A percentile compares a stretch with the other conserved stretches of the same genome.
phyloP scores from a whole-genome alignment of 202 grass and related monocot genomes.

The Dendrocalamus latiflorus region DNA sequence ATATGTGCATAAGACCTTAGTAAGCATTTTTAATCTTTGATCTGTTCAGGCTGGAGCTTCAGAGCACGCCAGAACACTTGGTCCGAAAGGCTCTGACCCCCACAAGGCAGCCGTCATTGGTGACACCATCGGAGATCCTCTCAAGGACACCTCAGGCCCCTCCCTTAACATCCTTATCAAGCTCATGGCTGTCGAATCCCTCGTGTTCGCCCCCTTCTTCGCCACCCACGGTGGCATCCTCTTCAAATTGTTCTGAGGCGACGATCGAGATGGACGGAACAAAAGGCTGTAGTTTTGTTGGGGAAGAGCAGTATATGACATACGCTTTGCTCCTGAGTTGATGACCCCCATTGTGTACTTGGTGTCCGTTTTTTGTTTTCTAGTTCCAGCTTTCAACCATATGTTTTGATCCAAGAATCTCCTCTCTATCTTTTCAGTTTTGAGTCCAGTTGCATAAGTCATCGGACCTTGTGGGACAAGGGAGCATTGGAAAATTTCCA shows the following conservation, averaged over 20 bases:
- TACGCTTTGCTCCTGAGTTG: conserved; percentile 27
- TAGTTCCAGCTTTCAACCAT: conserved; percentile 3
- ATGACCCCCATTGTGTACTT: neutral
- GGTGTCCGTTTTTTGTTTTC: neutral
- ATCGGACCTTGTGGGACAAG: neutral
- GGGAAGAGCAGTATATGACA: neutral
- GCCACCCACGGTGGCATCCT: conserved; percentile 69
- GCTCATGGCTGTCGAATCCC: conserved; percentile 84
- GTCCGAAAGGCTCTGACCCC: conserved; percentile 70
- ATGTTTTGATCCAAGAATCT: conserved; percentile 27
- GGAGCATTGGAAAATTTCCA: neutral
- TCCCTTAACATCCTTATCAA: conserved; percentile 92
- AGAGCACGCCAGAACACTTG: conserved; percentile 63
- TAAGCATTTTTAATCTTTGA: neutral
- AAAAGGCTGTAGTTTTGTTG: conserved; percentile 4
- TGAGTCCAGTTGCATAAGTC: neutral
- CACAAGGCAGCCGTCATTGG: conserved; percentile 83
- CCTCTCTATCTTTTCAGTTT: neutral
- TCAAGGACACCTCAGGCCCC: conserved; percentile 83
- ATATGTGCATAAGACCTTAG: neutral
- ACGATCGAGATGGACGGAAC: neutral
- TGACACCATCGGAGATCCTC: conserved; percentile 76
- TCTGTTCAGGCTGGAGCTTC: conserved; percentile 77
- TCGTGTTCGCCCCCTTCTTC: conserved; percentile 79
- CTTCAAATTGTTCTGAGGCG: conserved; percentile 55